Evolutionary conservation across 2,329 filamentous ascomycete species (phyloP).

Genomic region (Phialophora expanda): DNA sequence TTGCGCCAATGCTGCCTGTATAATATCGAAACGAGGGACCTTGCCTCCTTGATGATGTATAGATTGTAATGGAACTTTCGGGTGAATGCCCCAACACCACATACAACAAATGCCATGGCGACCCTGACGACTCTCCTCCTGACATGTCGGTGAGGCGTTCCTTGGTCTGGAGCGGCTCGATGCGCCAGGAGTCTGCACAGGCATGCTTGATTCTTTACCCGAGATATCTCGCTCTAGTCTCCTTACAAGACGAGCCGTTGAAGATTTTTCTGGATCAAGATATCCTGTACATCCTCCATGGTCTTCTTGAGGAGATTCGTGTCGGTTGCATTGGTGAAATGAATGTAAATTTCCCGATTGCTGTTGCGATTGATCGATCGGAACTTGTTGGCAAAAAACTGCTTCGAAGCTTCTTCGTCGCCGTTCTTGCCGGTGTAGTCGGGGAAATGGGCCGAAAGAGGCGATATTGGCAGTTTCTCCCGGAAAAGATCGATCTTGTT

Average conservation of each 20-base stretch:
- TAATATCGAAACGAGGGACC: conserved; percentile 18
- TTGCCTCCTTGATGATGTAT: conserved; percentile 19
- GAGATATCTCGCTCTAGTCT: conserved; percentile 6
- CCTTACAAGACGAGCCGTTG: conserved; percentile 75
- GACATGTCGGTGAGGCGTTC: neutral
- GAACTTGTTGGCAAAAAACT: conserved; percentile 84
- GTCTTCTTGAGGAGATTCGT: conserved; percentile 82
- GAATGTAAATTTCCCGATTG: conserved; percentile 63
- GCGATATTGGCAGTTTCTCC: conserved; percentile 72
- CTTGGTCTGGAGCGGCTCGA: neutral
- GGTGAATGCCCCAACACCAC: neutral
- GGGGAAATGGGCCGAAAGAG: conserved; percentile 76
- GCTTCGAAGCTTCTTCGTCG: conserved; percentile 75
- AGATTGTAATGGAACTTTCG: conserved; percentile 2
- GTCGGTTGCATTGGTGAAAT: conserved; percentile 66
- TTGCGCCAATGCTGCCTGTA: conserved; percentile 30
- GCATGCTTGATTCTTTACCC: neutral
- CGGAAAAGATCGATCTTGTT: conserved; percentile 89
- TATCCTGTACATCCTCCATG: conserved; percentile 84
- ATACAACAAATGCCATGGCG: conserved; percentile 9
- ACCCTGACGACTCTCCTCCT: neutral
- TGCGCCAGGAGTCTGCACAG: neutral
- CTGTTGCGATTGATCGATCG: conserved; percentile 71
- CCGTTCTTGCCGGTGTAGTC: conserved; percentile 75
- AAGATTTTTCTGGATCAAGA: conserved; percentile 83